Evolutionary conservation across 768 basidiomycete genomes (phyloP), one percentile per base, ranked within the genome.

Genomic region (Exsudoporus frostii): DNA sequence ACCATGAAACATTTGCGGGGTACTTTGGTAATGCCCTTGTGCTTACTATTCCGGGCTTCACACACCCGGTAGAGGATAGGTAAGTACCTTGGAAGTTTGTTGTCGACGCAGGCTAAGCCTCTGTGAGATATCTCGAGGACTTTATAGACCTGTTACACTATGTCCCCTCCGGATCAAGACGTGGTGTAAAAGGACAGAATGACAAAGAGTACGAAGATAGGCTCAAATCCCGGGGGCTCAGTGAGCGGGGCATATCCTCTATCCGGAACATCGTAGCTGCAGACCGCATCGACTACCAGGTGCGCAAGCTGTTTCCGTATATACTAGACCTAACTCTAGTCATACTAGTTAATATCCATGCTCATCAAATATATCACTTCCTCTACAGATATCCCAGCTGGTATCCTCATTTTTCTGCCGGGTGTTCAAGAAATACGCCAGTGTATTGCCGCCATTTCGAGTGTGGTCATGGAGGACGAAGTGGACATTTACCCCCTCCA

Each of bases 371-470:
- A 91, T 58, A 86, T 93, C 51, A 66, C 85, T 14, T 65, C 72
- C 6, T 80, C 76, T 7, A 67, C 72, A 22, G 63, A 74, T 13
- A 69, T 66, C 9, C 56, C 54, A 6, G 88, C 84, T 3, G 92
- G 86, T 6, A 82, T 97, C 41, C 77, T 98, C 22, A 81, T 97
- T 40, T 98, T 98, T 71, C 75, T 94, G 50, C 84, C 92, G n/a
- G 94, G 94, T 67, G 87, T 92, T 2, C 88, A 88, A 69, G 90
- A 93, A 64, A 93, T 93, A 57, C 80, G 83, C 19, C 83, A 87
- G 55, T 90, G 88, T 61, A 82, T 91, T 19, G 80, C 86, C 13
- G 74, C 79, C 5, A 71, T 93, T 39, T 74, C 73, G 15, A 64
- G 63, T 36, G 57, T 65, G 14, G 24, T 59, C 25, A n/a, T 73